Conservation (phyloP, 2,329 filamentous ascomycete species). For the Meredithiella fracta region DNA sequence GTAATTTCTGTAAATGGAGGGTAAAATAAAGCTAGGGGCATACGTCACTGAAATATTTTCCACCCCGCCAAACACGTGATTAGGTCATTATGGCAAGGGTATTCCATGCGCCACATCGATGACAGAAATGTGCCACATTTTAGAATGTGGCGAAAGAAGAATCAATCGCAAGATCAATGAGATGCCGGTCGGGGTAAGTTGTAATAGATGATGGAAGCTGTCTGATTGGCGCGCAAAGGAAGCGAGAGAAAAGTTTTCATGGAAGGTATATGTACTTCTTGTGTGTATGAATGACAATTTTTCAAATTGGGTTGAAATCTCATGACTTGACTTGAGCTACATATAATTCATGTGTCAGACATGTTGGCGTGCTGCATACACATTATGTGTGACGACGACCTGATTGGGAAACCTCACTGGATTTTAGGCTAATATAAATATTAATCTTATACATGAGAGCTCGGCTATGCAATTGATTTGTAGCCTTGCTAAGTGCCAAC, state of each 20-base stretch:
- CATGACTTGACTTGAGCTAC: too few relatives aligned
- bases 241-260: background rate
- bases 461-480: too few relatives aligned
- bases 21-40: background rate
- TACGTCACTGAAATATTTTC: background rate
- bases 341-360: too few relatives aligned
- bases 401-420: too few relatives aligned
- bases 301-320: too few relatives aligned
- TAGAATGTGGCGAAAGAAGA: background rate
- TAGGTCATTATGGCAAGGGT: background rate
- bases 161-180: background rate
- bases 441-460: too few relatives aligned
- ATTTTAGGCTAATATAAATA: background rate
- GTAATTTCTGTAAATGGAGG: background rate
- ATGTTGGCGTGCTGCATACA: too few relatives aligned
- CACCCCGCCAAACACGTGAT: constrained; percentile 1
- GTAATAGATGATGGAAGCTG: background rate
- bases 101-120: background rate
- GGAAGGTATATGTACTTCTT: too few relatives aligned
- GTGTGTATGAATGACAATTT: too few relatives aligned
- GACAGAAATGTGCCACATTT: background rate
- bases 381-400: too few relatives aligned
- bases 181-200: background rate
- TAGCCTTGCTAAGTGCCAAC: too few relatives aligned
- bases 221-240: background rate